Conservation (phyloP, 2,329 filamentous ascomycete genomes). For the Aspergillus transmontanensis region DNA sequence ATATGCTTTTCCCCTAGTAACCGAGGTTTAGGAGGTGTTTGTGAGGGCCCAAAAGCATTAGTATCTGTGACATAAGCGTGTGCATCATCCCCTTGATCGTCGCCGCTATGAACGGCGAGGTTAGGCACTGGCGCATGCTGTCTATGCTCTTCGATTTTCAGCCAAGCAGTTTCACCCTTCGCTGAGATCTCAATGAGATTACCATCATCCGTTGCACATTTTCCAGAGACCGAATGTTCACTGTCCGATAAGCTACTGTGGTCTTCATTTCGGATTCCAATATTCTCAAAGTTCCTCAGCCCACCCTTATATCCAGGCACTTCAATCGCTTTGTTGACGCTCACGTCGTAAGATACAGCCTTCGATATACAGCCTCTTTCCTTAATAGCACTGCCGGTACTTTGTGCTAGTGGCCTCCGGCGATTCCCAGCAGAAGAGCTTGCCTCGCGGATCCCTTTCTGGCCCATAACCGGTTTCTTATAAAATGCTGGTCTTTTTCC, state of each 20-base stretch:
- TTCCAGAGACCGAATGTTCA: neutral
- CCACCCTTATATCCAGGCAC: neutral
- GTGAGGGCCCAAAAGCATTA: neutral
- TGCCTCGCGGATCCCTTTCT: neutral
- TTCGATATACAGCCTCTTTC: neutral
- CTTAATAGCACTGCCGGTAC: neutral
- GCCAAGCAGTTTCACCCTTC: neutral
- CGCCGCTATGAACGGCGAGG: neutral
- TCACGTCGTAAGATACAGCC: neutral
- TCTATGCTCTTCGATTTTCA: neutral
- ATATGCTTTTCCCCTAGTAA: neutral
- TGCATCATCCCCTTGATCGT: neutral
- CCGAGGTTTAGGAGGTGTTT: neutral
- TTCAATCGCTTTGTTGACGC: neutral
- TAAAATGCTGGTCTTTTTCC: constrained; percentile 6
- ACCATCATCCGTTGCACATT: neutral
- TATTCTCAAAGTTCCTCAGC: neutral
- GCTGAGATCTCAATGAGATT: neutral
- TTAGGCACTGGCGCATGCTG: neutral
- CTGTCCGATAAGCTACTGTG: neutral
- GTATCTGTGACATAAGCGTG: neutral
- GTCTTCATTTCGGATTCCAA: neutral
- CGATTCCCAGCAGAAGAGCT: neutral
- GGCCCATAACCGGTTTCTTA: neutral
- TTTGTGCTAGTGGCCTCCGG: neutral